A percentile compares a stretch with the other conserved stretches of the same genome.
These are phyloP conservation scores for Dioszegia aurantiaca DNA, from an alignment of 768 basidiomycete genomes.

Conservation along the genomic window DNA sequence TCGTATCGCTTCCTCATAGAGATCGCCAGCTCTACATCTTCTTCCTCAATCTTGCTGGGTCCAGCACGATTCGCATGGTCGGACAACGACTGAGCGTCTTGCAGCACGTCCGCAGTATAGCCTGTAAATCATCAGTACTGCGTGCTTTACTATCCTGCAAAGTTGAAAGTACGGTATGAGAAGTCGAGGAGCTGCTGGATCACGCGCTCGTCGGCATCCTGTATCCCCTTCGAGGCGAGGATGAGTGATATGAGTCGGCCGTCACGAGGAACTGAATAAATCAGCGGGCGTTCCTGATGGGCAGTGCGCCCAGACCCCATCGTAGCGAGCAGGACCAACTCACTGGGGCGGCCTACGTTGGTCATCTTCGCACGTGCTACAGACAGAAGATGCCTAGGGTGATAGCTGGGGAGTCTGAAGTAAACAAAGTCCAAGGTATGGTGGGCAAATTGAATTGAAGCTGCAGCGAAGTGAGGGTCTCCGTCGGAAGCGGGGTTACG, in stretches of 20 bases:
- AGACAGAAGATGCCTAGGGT: no score
- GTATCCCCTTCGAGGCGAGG: conserved; percentile 54
- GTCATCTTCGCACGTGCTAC: conserved; percentile 9
- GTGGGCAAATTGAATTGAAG: no score
- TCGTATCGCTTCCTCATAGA: conserved; percentile 52
- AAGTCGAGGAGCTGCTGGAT: conserved; percentile 55
- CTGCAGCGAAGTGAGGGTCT: no score
- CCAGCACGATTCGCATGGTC: conserved; percentile 52
- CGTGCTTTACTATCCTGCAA: not conserved
- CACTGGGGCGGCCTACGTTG: conserved; percentile 18
- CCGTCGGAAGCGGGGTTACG: no score
- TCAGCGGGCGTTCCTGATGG: not conserved
- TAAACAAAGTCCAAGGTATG: no score
- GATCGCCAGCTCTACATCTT: conserved; percentile 55
- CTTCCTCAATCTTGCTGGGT: conserved; percentile 40
- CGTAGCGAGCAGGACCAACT: not conserved
- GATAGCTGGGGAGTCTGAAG: no score
- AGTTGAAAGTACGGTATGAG: conserved; percentile 51
- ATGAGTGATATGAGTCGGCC: conserved; percentile 54
- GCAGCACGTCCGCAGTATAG: conserved; percentile 54
- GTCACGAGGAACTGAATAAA: conserved; percentile 52
- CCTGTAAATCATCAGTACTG: conserved; percentile 35
- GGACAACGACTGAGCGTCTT: conserved; percentile 51
- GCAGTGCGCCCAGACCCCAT: no score
- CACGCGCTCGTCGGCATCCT: conserved; percentile 55